Percentiles rank a stretch among this genome's conserved stretches.
These are phyloP conservation scores for Nothopassalora personata DNA, from an alignment of 2,329 filamentous ascomycete genomes.

Conservation along the genomic window DNA sequence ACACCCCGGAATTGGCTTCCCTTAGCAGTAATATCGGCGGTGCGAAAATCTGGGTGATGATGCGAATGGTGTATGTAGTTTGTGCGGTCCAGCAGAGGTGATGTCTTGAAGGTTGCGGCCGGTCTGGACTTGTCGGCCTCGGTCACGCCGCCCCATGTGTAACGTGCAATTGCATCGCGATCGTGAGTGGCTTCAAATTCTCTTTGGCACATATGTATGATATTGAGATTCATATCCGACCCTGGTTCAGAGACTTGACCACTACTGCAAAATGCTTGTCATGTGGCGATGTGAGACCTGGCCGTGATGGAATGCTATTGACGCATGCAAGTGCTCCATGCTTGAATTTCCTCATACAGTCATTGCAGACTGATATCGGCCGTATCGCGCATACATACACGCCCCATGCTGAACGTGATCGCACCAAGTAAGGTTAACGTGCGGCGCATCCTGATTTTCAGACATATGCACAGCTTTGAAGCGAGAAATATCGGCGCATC, in stretches of 20 bases:
- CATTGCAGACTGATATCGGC: background rate
- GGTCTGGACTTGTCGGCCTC: background rate
- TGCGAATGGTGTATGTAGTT: background rate
- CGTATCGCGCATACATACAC: background rate
- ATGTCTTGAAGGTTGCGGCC: background rate
- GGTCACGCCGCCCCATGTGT: background rate
- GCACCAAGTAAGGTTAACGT: background rate
- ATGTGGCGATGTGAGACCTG: background rate
- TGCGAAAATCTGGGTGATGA: background rate
- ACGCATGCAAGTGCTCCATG: background rate
- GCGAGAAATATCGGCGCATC: background rate
- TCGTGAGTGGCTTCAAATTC: background rate
- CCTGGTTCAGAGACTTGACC: background rate
- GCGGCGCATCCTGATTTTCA: background rate
- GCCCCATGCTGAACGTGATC: background rate
- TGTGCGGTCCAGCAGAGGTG: background rate
- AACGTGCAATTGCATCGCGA: background rate
- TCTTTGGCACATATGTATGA: background rate
- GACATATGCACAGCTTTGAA: background rate
- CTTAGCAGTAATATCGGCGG: background rate
- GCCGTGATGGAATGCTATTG: background rate
- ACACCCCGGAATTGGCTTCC: background rate
- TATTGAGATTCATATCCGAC: background rate
- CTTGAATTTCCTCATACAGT: background rate
- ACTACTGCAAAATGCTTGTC: background rate